A percentile compares a stretch with the other conserved stretches of the same genome.
These are phyloP conservation scores for Euryodendron excelsum DNA, from an alignment of 148 eudicot species.

Conservation along the genomic window DNA sequence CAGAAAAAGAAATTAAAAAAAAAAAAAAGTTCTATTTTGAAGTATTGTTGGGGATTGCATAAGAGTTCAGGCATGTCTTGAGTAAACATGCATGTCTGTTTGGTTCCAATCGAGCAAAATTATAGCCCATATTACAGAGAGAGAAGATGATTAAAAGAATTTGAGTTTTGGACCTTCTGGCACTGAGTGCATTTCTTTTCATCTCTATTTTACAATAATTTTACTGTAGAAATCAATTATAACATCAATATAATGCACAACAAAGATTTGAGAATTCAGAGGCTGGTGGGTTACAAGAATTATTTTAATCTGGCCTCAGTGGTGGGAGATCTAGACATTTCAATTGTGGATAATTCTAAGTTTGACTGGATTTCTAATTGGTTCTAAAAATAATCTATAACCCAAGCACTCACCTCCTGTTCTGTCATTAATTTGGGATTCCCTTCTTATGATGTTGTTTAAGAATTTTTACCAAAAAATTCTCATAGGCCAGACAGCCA, in stretches of 20 bases:
- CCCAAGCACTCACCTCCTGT: background rate
- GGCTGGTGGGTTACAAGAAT: background rate
- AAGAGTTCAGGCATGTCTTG: no score
- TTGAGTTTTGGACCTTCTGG: no score
- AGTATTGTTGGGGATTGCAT: background rate
- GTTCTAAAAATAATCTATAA: background rate
- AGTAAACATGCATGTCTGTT: background rate
- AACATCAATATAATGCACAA: background rate
- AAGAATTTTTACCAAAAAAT: no score
- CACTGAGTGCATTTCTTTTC: no score
- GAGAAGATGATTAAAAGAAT: no score
- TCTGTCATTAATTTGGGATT: background rate
- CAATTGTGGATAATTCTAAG: background rate
- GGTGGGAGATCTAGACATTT: background rate
- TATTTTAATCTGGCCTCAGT: background rate
- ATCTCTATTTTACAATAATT: background rate
- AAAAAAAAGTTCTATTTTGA: background rate
- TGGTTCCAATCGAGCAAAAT: background rate
- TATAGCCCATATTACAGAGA: background rate
- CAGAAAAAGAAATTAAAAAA: background rate
- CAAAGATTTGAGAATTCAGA: background rate
- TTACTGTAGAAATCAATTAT: background rate
- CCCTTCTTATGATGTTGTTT: background rate
- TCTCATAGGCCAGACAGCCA: no score
- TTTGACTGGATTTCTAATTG: conserved; percentile 1